phyloP scores from a whole-genome alignment of 495 filamentous ascomycete genomes.

The Talaromyces proteolyticus region DNA sequence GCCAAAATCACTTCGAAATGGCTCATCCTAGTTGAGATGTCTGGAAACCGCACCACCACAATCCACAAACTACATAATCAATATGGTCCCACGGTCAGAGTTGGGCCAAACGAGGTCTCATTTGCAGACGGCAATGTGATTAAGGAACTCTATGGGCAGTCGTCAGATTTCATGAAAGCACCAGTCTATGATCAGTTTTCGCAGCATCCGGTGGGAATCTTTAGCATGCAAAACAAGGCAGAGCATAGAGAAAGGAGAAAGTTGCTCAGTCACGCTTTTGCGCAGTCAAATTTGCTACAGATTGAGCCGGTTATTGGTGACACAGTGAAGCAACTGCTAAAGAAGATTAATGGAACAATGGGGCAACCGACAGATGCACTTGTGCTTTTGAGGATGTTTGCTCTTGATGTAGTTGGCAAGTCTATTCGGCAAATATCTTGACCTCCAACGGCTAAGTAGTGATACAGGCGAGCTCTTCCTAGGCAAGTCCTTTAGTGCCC shows the following conservation, averaged over 20 bases:
- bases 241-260: conserved; percentile 32
- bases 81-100: conserved; percentile 30
- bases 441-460: neutral
- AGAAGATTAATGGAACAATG: conserved; percentile 16
- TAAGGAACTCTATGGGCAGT: conserved; percentile 20
- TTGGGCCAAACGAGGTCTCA: conserved; percentile 33
- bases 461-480: neutral
- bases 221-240: conserved; percentile 22
- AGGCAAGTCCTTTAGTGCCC: conserved; percentile 6
- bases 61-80: conserved; percentile 23
- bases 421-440: conserved; percentile 8
- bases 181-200: conserved; percentile 34
- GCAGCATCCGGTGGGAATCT: conserved; percentile 12
- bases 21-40: conserved; percentile 11
- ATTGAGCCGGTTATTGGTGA: conserved; percentile 16
- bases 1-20: conserved; percentile 32
- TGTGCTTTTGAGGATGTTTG: conserved; percentile 24
- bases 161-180: conserved; percentile 26
- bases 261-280: conserved; percentile 27
- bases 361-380: conserved; percentile 19
- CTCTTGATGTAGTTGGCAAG: conserved; percentile 11
- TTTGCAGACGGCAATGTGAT: conserved; percentile 20
- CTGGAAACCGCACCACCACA: conserved; percentile 19
- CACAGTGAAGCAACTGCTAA: conserved; percentile 19
- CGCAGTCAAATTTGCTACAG: conserved; percentile 22